Evolutionary conservation across 2,329 filamentous ascomycete genomes (phyloP), one percentile per base, ranked within the genome.

Genomic region (Corynespora cassiicola): DNA sequence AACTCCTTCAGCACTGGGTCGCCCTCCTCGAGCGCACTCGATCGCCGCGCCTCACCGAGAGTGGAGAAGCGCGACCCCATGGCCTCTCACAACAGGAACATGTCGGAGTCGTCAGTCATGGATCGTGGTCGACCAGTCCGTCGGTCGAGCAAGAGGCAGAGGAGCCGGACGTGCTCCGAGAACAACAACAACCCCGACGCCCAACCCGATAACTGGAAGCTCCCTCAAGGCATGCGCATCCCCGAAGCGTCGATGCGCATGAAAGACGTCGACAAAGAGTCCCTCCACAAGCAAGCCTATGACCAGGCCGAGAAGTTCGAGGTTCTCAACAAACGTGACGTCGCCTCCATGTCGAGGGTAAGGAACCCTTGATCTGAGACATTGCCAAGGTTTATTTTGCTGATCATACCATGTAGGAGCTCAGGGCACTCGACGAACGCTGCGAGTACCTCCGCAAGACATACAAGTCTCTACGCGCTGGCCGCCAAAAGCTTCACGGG

Each of bases 371-470:
- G 19, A 7, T 32, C 16, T 19, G 19, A 36, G 7, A 21, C 30
- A 34, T 11, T 24, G 27, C 4, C 19, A 12, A 24, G 17, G 12
- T n/a, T n/a, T n/a, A n/a, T 18, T 14, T 38, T 36, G 36, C 55
- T 68, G 27, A 68, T 42, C 25, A n/a, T 6, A 7, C 15, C 22
- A 17, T 7, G 26, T 34, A 86, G 80, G 88, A 91, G 70, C 82
- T 90, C 36, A 81, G 84, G 32, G 81, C 79, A 41, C 75, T 91
- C n/a, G 87, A 91, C 55, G 85, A 89, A 60, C 81, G 87, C 39
- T 87, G 85, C 38, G 86, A 90, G 51, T 90, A 90, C 58, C 81
- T 91, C 31, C 83, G 87, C 30, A 85, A 82, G 45, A 91, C 87
- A 0, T 88, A 90, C 68, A 85, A 80, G 35, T 88, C 86, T 5